A percentile compares a stretch with the other conserved stretches of the same genome.
phyloP scores from a whole-genome alignment of 257 asterid genomes.

The Buddleja alternifolia region DNA sequence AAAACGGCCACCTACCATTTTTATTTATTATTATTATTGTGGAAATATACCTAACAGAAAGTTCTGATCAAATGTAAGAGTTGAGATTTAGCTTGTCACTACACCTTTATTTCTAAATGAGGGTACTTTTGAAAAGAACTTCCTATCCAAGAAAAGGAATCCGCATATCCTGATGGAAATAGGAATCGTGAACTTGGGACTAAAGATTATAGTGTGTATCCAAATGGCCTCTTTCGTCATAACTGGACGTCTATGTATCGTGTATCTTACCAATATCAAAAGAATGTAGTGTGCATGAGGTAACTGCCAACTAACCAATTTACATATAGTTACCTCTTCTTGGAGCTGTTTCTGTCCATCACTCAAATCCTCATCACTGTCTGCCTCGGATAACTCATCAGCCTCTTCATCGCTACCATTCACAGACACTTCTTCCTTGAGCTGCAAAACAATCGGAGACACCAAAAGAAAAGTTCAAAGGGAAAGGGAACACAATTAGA shows the following conservation, averaged over 20 bases:
- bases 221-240: not conserved
- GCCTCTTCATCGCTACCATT: slow-evolving; percentile 90
- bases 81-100: no score
- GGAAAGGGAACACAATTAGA: no score
- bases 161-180: no score
- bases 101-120: no score
- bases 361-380: slow-evolving; percentile 81
- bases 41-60: no score
- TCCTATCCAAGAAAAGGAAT: no score
- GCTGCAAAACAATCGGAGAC: slow-evolving; percentile 48
- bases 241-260: not conserved
- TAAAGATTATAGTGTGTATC: not conserved
- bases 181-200: no score
- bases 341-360: slow-evolving; percentile 54
- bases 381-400: slow-evolving; percentile 67
- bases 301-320: not conserved
- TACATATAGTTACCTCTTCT: slow-evolving; percentile 59
- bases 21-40: no score
- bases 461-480: slow-evolving; percentile 2
- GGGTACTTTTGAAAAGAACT: no score
- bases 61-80: no score
- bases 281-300: not conserved
- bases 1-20: no score
- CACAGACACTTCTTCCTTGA: slow-evolving; percentile 75
- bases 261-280: not conserved